These are phyloP conservation scores for Bauhinia variegata DNA, from an alignment of 306 rosid species.

Conservation along the genomic window DNA sequence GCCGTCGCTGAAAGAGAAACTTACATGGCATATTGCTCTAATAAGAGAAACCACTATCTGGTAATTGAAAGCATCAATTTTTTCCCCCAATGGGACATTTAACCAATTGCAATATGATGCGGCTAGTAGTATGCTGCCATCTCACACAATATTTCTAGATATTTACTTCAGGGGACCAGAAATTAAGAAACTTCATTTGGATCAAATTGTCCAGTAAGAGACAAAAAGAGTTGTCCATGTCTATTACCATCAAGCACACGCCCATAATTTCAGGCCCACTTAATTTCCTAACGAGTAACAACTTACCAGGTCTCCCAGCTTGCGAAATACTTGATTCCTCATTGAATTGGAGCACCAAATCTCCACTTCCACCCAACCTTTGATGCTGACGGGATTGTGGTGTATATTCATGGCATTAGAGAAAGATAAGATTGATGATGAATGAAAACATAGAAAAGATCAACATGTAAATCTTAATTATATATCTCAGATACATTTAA, in stretches of 20 bases:
- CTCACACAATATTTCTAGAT: constrained; percentile 8
- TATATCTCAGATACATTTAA: too few relatives aligned
- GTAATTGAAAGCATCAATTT: too few relatives aligned
- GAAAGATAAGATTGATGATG: constrained; percentile 6
- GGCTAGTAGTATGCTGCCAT: neutral
- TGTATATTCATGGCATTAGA: constrained; percentile 17
- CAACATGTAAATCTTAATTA: neutral
- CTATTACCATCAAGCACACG: constrained; percentile 37
- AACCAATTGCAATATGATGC: neutral
- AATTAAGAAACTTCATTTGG: constrained; percentile 25
- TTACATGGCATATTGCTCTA: too few relatives aligned
- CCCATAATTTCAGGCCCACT: constrained; percentile 9
- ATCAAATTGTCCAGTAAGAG: constrained; percentile 31
- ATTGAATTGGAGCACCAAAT: constrained; percentile 44
- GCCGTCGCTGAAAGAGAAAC: too few relatives aligned
- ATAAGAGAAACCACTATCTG: too few relatives aligned
- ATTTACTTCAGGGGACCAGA: constrained; percentile 10
- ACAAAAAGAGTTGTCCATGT: constrained; percentile 33
- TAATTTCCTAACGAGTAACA: constrained; percentile 21
- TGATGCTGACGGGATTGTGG: constrained; percentile 18
- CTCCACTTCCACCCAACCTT: constrained; percentile 40
- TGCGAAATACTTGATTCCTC: constrained; percentile 33
- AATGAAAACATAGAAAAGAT: constrained; percentile 9
- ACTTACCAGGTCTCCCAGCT: constrained; percentile 27
- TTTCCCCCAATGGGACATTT: too few relatives aligned